Evolutionary conservation across 768 basidiomycete genomes (phyloP).

Genomic region (Collybia sordida): DNA sequence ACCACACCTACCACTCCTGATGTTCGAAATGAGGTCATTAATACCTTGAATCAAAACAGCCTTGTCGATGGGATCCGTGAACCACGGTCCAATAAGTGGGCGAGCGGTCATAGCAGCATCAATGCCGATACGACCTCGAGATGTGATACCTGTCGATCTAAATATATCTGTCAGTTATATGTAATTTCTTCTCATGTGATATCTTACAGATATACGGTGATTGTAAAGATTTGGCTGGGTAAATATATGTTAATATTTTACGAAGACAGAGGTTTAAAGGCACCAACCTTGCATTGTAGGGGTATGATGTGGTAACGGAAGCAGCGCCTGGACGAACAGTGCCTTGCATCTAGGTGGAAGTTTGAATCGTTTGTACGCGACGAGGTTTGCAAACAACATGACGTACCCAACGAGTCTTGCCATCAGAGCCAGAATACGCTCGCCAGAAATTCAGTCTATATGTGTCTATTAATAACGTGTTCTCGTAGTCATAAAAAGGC

Average conservation of each 20-base stretch:
- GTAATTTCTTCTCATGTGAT: not conserved
- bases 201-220: conserved; percentile 57
- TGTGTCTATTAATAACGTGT: not conserved
- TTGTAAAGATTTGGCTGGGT: conserved; percentile 53
- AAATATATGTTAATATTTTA: not conserved
- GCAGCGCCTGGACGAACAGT: conserved; percentile 63
- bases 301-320: conserved; percentile 43
- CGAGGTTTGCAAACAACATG: not conserved
- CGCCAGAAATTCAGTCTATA: conserved; percentile 63
- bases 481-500: not conserved
- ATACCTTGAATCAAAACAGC: conserved; percentile 47
- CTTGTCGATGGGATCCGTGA: conserved; percentile 58
- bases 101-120: conserved; percentile 47
- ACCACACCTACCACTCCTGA: conserved; percentile 36
- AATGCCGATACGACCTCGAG: conserved; percentile 62
- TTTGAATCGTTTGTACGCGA: not conserved
- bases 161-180: not conserved
- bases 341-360: conserved; percentile 48
- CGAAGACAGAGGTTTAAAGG: not conserved
- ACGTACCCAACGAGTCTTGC: conserved; percentile 48
- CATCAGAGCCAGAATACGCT: conserved; percentile 46
- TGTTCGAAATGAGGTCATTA: conserved; percentile 42
- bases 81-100: conserved; percentile 55
- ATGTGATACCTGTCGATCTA: conserved; percentile 58
- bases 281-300: conserved; percentile 47